Conservation (phyloP, 1,139 yeast genomes). For the Candida dubliniensis region DNA sequence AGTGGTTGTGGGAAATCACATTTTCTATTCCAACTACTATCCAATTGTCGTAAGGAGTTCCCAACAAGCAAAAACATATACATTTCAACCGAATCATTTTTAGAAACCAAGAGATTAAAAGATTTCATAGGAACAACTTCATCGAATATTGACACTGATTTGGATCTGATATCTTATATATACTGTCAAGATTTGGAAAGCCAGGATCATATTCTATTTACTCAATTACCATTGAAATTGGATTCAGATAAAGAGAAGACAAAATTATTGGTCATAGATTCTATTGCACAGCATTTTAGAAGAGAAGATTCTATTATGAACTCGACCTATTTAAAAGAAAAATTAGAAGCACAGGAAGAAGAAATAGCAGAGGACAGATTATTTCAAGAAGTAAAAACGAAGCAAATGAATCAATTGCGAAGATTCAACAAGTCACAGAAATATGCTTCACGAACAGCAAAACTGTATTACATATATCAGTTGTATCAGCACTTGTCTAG, state of each 20-base stretch:
- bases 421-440: slow-evolving; percentile 26
- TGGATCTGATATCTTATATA: slow-evolving; percentile 57
- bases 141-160: slow-evolving; percentile 6
- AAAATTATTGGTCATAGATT: slow-evolving; percentile 68
- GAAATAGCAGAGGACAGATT: slow-evolving; percentile 17
- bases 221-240: slow-evolving; percentile 65
- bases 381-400: slow-evolving; percentile 21
- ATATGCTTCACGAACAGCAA: slow-evolving; percentile 33
- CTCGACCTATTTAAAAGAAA: slow-evolving; percentile 25
- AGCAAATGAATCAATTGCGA: slow-evolving; percentile 30
- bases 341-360: slow-evolving; percentile 24
- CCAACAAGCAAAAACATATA: slow-evolving; percentile 40
- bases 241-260: slow-evolving; percentile 38
- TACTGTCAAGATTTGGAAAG: slow-evolving; percentile 68
- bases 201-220: slow-evolving; percentile 70
- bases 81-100: slow-evolving; percentile 73
- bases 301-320: slow-evolving; percentile 53
- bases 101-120: slow-evolving; percentile 62
- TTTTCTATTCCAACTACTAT: slow-evolving; percentile 60
- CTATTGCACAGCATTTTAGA: slow-evolving; percentile 83
- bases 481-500: slow-evolving; percentile 50
- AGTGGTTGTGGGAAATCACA: slow-evolving; percentile 88
- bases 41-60: slow-evolving; percentile 26
- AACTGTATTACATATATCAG: slow-evolving; percentile 43
- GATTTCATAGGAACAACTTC: slow-evolving; percentile 23